Evolutionary conservation across 345 rosid species (phyloP).

Genomic region (Arabidopsis arenosa): DNA sequence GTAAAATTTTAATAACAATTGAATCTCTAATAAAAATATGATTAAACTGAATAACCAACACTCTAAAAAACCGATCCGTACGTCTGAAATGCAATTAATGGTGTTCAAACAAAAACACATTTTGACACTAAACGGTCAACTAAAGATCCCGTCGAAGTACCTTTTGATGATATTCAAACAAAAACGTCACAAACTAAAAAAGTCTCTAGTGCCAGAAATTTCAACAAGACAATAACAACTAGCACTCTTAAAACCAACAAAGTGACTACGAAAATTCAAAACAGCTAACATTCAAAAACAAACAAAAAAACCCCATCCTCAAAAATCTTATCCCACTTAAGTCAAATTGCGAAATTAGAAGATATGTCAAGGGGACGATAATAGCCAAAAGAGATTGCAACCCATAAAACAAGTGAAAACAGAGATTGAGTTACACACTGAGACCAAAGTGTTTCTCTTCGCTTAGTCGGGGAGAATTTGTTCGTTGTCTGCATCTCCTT

Average conservation of each 20-base stretch:
- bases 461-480: slow-evolving; percentile 90
- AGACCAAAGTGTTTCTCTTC: slow-evolving; percentile 48
- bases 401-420: neutral
- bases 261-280: slow-evolving; percentile 29
- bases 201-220: slow-evolving; percentile 19
- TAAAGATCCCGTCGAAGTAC: neutral
- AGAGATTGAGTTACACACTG: neutral
- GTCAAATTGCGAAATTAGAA: slow-evolving; percentile 23
- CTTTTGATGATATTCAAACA: neutral
- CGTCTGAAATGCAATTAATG: slow-evolving; percentile 10
- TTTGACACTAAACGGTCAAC: slow-evolving; percentile 24
- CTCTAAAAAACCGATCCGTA: neutral
- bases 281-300: slow-evolving; percentile 7
- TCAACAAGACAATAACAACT: slow-evolving; percentile 26
- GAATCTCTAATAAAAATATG: no score
- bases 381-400: neutral
- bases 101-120: neutral
- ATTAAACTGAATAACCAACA: neutral
- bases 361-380: neutral
- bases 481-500: slow-evolving; percentile 91
- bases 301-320: neutral
- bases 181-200: neutral
- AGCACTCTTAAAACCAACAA: slow-evolving; percentile 26
- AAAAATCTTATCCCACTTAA: slow-evolving; percentile 10
- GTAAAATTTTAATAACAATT: no score